A percentile compares a stretch with the other conserved stretches of the same genome.
phyloP scores from a whole-genome alignment of 2,329 filamentous ascomycete species.

The Aspergillus amoenus region DNA sequence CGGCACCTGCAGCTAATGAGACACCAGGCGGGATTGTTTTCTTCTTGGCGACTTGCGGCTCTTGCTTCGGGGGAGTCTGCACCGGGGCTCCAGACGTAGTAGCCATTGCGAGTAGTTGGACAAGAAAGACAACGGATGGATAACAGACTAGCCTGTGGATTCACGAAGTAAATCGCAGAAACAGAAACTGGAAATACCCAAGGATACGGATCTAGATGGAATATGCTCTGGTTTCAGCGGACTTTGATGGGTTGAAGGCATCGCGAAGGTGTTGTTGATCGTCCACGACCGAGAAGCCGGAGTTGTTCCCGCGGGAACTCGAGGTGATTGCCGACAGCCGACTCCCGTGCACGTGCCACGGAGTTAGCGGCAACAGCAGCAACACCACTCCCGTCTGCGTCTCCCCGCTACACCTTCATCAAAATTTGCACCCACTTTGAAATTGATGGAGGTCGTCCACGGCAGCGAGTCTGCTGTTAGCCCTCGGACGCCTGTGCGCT shows the following conservation, averaged over 20 bases:
- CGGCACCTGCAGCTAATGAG: slow-evolving; percentile 52
- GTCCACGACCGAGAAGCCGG: not conserved
- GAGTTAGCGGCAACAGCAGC: not conserved
- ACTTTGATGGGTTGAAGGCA: not conserved
- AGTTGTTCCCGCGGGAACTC: not conserved
- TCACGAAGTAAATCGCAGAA: not conserved
- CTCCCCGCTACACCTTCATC: not conserved
- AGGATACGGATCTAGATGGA: not conserved
- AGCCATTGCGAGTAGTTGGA: not conserved
- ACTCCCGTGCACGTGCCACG: not conserved
- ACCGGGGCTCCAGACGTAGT: not conserved
- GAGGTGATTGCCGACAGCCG: not conserved
- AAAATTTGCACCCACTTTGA: not conserved
- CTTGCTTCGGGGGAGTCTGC: not conserved
- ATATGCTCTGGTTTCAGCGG: not conserved
- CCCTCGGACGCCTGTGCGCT: not conserved
- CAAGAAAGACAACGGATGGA: not conserved
- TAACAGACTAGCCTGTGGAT: not conserved
- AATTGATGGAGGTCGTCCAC: not conserved
- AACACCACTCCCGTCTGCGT: not conserved
- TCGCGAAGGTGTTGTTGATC: not conserved
- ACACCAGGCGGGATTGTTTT: slow-evolving; percentile 36
- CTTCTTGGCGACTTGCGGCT: not conserved
- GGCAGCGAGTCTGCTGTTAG: not conserved
- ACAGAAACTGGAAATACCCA: not conserved